These are phyloP conservation scores for Termitomyces eurrhizus DNA, from an alignment of 768 basidiomycete genomes.

Conservation along the genomic window DNA sequence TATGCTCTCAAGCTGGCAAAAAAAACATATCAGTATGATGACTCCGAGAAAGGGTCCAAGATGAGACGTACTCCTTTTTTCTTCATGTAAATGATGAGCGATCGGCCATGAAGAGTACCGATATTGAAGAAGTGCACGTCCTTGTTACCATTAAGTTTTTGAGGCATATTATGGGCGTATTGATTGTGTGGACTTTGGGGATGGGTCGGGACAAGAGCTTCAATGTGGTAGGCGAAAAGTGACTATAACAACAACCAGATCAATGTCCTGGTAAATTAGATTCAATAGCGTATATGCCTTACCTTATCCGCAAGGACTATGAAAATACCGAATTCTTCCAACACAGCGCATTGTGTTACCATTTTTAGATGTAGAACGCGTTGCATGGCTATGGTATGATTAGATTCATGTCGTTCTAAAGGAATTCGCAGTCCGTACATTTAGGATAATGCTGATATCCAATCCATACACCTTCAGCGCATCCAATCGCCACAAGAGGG, in stretches of 20 bases:
- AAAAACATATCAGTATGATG: not conserved
- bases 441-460: conserved; percentile 87
- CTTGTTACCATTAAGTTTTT: conserved; percentile 85
- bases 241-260: conserved; percentile 44
- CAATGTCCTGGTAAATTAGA: not conserved
- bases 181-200: conserved; percentile 51
- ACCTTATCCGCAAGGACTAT: conserved; percentile 93
- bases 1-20: conserved; percentile 71
- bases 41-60: not conserved
- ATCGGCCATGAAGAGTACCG: conserved; percentile 81
- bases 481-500: conserved; percentile 87
- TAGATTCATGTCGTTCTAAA: not conserved
- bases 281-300: conserved; percentile 26
- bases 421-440: conserved; percentile 45
- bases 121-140: conserved; percentile 97
- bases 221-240: conserved; percentile 92
- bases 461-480: conserved; percentile 97
- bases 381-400: conserved; percentile 62
- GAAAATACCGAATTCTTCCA: conserved; percentile 96
- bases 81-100: conserved; percentile 93
- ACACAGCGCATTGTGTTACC: conserved; percentile 93
- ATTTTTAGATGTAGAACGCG: conserved; percentile 91
- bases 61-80: conserved; percentile 64
- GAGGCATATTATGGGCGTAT: conserved; percentile 75
- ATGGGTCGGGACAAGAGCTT: conserved; percentile 90